A percentile compares a stretch with the other conserved stretches of the same genome.
phyloP scores from a whole-genome alignment of 2,329 filamentous ascomycete species.

The Xenoacremonium recifei region DNA sequence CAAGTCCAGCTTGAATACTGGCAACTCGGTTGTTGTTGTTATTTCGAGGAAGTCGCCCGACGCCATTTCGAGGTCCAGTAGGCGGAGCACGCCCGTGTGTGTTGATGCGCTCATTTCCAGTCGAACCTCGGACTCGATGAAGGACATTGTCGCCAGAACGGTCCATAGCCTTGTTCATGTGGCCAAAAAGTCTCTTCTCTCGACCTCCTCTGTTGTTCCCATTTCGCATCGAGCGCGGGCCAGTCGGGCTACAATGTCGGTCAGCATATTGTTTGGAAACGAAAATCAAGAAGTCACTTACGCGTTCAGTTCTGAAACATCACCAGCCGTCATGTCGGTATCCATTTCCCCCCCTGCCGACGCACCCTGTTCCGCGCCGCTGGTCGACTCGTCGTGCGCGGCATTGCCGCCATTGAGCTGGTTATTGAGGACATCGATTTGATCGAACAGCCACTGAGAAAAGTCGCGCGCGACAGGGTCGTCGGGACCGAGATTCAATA shows the following conservation, averaged over 20 bases:
- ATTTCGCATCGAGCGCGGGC: slow-evolving; percentile 92
- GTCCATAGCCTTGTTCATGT: slow-evolving; percentile 81
- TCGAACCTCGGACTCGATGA: slow-evolving; percentile 73
- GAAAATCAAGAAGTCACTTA: slow-evolving; percentile 45
- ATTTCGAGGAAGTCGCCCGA: slow-evolving; percentile 48
- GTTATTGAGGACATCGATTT: slow-evolving; percentile 67
- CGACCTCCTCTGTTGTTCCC: slow-evolving; percentile 56
- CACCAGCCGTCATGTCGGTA: slow-evolving; percentile 68
- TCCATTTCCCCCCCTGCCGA: slow-evolving; percentile 52
- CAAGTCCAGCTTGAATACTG: slow-evolving; percentile 50
- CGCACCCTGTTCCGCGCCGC: slow-evolving; percentile 35
- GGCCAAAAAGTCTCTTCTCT: slow-evolving; percentile 80
- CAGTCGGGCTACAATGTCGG: slow-evolving; percentile 84
- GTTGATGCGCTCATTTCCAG: slow-evolving; percentile 77
- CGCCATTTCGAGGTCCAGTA: slow-evolving; percentile 65
- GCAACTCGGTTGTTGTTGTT: slow-evolving; percentile 51
- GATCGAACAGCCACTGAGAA: slow-evolving; percentile 88
- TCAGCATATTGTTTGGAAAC: too few relatives aligned
- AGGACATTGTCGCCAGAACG: slow-evolving; percentile 71
- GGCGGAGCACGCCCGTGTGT: slow-evolving; percentile 69
- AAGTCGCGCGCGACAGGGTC: slow-evolving; percentile 83
- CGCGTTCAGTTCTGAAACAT: slow-evolving; percentile 53
- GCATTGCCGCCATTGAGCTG: slow-evolving; percentile 55
- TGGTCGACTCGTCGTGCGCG: slow-evolving; percentile 24
- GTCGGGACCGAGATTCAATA: slow-evolving; percentile 78